phyloP scores from a whole-genome alignment of 2,329 filamentous ascomycete genomes.

The Annulohypoxylon truncatum region DNA sequence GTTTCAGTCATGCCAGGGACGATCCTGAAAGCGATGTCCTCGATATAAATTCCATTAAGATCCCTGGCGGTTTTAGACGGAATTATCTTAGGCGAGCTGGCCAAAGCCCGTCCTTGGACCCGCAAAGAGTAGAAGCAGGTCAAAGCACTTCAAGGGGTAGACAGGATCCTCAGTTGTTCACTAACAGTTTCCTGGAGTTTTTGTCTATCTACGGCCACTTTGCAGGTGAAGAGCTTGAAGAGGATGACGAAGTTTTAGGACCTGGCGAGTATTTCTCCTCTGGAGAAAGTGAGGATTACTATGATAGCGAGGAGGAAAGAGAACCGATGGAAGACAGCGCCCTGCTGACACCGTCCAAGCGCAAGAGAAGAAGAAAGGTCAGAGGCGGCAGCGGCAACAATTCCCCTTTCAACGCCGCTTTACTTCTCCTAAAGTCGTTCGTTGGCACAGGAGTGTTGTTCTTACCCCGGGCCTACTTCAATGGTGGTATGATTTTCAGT shows the following conservation, averaged over 20 bases:
- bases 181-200: slow-evolving; percentile 95
- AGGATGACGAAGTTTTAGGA: slow-evolving; percentile 89
- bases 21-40: slow-evolving; percentile 83
- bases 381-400: slow-evolving; percentile 81
- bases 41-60: slow-evolving; percentile 89
- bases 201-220: slow-evolving; percentile 96
- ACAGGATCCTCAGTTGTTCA: slow-evolving; percentile 74
- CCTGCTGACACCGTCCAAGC: slow-evolving; percentile 79
- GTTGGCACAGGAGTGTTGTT: slow-evolving; percentile 97
- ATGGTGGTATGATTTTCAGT: slow-evolving; percentile 97
- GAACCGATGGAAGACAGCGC: slow-evolving; percentile 91
- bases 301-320: slow-evolving; percentile 72
- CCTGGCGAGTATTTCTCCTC: slow-evolving; percentile 94
- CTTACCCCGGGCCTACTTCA: slow-evolving; percentile 90
- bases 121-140: slow-evolving; percentile 55
- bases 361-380: slow-evolving; percentile 80
- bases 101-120: slow-evolving; percentile 65
- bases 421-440: slow-evolving; percentile 95
- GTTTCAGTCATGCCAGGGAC: slow-evolving; percentile 82
- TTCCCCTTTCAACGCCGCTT: slow-evolving; percentile 79
- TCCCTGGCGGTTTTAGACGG: slow-evolving; percentile 92
- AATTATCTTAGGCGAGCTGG: slow-evolving; percentile 85
- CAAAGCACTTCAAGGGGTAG: slow-evolving; percentile 52
- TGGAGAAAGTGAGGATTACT: slow-evolving; percentile 70
- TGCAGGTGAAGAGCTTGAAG: slow-evolving; percentile 94